Base-by-base conservation (phyloP, 495 filamentous ascomycete genomes). In the Talaromyces trachyspermus region DNA sequence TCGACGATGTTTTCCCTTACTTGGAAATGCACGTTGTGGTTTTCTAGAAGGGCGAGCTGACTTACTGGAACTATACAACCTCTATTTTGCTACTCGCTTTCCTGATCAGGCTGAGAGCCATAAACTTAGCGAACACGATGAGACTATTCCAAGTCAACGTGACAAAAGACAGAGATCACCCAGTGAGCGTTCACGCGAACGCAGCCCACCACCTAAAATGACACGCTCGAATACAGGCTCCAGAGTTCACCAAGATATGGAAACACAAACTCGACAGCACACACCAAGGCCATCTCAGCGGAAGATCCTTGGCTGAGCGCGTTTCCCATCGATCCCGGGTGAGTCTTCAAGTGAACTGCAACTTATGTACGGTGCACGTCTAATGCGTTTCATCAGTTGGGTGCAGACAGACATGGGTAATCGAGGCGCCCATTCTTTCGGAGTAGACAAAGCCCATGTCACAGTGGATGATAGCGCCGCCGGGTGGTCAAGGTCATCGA, bases 351-450 rank as follows among this genome's bases (percentile, higher is more conserved):
- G n/a, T n/a, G n/a, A n/a, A n/a, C n/a, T n/a, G n/a, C n/a, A n/a
- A n/a, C n/a, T n/a, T n/a, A n/a, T 17, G 12, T 14, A 23, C 7
- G 4, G 11, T 42, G 37, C 2, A 17, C 23, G 19, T 9, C 64
- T 38, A 52, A 61, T 41, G 12, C n/a, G n/a, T n/a, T 52, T 57
- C 61, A n/a, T 49, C 20, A 70, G 68, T n/a, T 74, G 60, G 49
- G 62, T 62, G 8, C 63, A 65, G 33, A 78, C 72, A 3, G 71
- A 74, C 0, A 49, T 74, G 48, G 72, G 71, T 9, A 72, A 75
- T 46, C 26, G 48, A 4, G 70, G 54, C 0, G 73, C 72, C 12
- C 22, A 50, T 10, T 29, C 11, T 1, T 55, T 66, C 18, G 70
- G 72, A 0, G 12, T 65, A 2, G 60, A 63, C 15, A 42, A 66